Conservation (phyloP, 83 land plant genomes). For the Thuja plicata region DNA sequence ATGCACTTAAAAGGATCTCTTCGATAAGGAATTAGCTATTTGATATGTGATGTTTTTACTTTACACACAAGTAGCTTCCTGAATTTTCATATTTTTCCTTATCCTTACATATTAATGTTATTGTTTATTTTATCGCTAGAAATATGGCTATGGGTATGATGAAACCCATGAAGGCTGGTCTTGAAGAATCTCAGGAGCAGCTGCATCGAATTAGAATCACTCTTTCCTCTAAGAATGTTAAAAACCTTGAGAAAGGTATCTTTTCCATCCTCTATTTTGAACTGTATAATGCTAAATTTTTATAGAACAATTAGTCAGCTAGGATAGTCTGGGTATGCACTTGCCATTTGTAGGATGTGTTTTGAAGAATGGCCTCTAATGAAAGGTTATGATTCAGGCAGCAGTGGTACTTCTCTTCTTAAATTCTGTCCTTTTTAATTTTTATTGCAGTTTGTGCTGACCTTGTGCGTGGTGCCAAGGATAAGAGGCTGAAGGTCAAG, state of each 20-base stretch:
- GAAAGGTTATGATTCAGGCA: not conserved
- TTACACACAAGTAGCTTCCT: no score
- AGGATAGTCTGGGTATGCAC: not conserved
- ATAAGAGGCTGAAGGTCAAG: constrained; percentile 78
- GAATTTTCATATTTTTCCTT: not conserved
- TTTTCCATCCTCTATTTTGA: not conserved
- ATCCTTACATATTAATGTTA: not conserved
- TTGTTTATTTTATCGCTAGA: not conserved
- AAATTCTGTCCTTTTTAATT: not conserved
- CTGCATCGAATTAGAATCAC: constrained; percentile 85
- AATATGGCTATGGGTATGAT: constrained; percentile 54
- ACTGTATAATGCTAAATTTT: not conserved
- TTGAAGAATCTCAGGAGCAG: constrained; percentile 69
- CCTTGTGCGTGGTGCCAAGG: constrained; percentile 91
- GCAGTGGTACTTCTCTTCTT: not conserved
- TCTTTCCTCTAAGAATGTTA: constrained; percentile 84
- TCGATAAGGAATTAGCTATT: not conserved
- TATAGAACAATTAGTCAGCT: not conserved
- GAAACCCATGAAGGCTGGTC: constrained; percentile 72
- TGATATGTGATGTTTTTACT: no score
- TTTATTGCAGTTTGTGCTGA: constrained; percentile 70
- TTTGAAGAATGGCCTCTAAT: not conserved
- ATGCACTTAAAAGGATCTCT: not conserved
- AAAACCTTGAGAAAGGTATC: constrained; percentile 92
- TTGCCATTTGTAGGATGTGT: not conserved